Percentiles rank a stretch among this genome's conserved stretches.
These are phyloP conservation scores for Chaetomidium leptoderma DNA, from an alignment of 495 filamentous ascomycete species.

Conservation along the genomic window DNA sequence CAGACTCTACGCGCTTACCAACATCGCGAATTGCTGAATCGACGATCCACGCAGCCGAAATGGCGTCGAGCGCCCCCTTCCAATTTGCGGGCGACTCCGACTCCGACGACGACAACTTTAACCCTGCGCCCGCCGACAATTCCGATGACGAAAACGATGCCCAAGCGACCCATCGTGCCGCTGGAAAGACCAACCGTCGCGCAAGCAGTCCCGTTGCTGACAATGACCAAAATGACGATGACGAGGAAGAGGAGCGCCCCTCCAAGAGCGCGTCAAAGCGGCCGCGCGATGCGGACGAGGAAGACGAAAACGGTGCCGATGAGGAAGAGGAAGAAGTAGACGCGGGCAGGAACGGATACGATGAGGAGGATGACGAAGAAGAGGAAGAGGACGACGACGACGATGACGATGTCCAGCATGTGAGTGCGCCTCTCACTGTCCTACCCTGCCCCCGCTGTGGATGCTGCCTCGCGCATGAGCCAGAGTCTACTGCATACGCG, in stretches of 20 bases:
- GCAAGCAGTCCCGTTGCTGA: slow-evolving; percentile 26
- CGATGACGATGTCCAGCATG: slow-evolving; percentile 40
- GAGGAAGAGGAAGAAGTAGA: slow-evolving; percentile 38
- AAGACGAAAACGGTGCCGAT: slow-evolving; percentile 48
- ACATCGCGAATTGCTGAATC: background rate
- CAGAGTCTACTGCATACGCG: background rate
- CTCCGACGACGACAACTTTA: slow-evolving; percentile 74
- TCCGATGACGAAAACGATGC: slow-evolving; percentile 58
- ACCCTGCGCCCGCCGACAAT: slow-evolving; percentile 61
- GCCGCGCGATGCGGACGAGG: slow-evolving; percentile 16
- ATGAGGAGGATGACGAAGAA: slow-evolving; percentile 58
- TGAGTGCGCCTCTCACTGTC: slow-evolving; percentile 22
- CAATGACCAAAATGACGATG: slow-evolving; percentile 41
- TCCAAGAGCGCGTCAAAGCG: slow-evolving; percentile 29
- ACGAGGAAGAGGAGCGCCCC: slow-evolving; percentile 30
- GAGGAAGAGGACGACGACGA: slow-evolving; percentile 48
- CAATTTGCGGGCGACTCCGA: slow-evolving; percentile 54
- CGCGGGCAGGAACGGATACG: slow-evolving; percentile 51
- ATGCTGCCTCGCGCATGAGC: background rate
- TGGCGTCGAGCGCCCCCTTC: slow-evolving; percentile 29
- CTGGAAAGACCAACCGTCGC: slow-evolving; percentile 10
- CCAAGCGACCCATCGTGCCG: background rate
- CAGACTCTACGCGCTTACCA: background rate
- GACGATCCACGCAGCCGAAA: slow-evolving; percentile 12
- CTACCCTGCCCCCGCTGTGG: background rate